Evolutionary conservation across 352 stramenopile genomes (phyloP).

Genomic region (Pythium diclinum): DNA sequence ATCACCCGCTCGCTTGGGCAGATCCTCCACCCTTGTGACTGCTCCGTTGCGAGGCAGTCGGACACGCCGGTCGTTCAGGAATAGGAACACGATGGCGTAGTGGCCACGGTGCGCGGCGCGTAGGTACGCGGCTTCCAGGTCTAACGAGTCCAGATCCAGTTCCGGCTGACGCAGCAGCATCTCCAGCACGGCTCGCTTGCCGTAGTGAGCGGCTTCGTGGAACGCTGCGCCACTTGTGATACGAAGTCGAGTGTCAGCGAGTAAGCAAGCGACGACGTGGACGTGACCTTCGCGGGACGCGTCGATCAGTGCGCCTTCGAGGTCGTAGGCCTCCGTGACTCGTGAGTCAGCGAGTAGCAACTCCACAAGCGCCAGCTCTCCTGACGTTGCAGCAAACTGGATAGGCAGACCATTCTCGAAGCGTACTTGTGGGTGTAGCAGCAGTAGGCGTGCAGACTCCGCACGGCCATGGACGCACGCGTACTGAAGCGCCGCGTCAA

Average conservation of each 20-base stretch:
- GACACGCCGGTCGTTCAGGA: slow-evolving; percentile 17
- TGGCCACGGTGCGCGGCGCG: slow-evolving; percentile 6
- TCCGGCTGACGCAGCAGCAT: slow-evolving; percentile 3
- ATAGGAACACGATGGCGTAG: slow-evolving; percentile 10
- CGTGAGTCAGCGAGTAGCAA: slow-evolving; percentile 18
- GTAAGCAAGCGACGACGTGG: slow-evolving; percentile 4
- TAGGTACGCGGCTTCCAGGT: slow-evolving; percentile 8
- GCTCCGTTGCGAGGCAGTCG: slow-evolving; percentile 1
- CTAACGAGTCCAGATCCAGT: slow-evolving; percentile 1
- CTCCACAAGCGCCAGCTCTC: slow-evolving; percentile 6
- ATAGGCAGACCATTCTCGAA: slow-evolving; percentile 17
- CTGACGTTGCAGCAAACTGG: slow-evolving; percentile 24
- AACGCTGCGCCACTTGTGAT: slow-evolving; percentile 15
- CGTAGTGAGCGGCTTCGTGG: slow-evolving; percentile 17
- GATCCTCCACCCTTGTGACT: slow-evolving; percentile 11
- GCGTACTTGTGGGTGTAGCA: neutral
- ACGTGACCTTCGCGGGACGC: slow-evolving; percentile 21
- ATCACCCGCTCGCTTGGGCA: slow-evolving; percentile 18
- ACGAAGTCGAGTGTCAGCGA: slow-evolving; percentile 9
- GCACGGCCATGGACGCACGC: slow-evolving; percentile 23
- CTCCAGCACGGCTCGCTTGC: slow-evolving; percentile 10
- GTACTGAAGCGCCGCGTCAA: slow-evolving; percentile 28
- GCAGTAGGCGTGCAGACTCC: slow-evolving; percentile 6
- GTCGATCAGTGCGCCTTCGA: slow-evolving; percentile 22
- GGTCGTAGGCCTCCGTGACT: slow-evolving; percentile 7